phyloP scores from a whole-genome alignment of 495 filamentous ascomycete genomes.

The Penicillium ochrochloron region DNA sequence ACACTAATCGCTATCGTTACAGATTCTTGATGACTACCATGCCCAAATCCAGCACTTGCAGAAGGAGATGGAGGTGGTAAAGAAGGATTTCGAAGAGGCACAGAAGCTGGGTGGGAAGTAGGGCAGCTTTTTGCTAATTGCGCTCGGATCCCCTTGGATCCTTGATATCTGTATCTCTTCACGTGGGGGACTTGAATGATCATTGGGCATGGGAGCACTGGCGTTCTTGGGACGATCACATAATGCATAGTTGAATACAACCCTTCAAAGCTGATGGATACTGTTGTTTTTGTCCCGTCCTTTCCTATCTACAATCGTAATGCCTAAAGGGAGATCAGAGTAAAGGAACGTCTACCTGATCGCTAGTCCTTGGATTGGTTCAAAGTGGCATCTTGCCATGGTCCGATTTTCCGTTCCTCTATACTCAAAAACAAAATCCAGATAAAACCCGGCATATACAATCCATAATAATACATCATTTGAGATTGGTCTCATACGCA shows the following conservation, averaged over 20 bases:
- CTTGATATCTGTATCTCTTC: conserved; percentile 15
- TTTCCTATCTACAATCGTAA: background rate
- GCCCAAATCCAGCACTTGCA: conserved; percentile 84
- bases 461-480: conserved; percentile 42
- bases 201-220: conserved; percentile 34
- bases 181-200: conserved; percentile 21
- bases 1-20: conserved; percentile 19
- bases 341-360: background rate
- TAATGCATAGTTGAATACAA: conserved; percentile 36
- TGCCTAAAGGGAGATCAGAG: background rate
- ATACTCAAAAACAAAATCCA: conserved; percentile 26
- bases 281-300: background rate
- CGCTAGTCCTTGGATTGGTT: background rate
- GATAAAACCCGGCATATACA: conserved; percentile 37
- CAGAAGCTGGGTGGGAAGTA: conserved; percentile 53
- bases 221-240: conserved; percentile 33
- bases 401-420: conserved; percentile 27
- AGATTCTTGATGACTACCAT: conserved; percentile 92
- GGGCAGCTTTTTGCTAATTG: background rate
- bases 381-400: conserved; percentile 21
- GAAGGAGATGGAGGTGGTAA: conserved; percentile 76
- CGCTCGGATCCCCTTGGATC: background rate
- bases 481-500: conserved; percentile 4
- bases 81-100: conserved; percentile 79
- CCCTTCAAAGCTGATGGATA: background rate